Base-by-base conservation (phyloP, 257 asterid species). In the Solanum clarkiae region DNA sequence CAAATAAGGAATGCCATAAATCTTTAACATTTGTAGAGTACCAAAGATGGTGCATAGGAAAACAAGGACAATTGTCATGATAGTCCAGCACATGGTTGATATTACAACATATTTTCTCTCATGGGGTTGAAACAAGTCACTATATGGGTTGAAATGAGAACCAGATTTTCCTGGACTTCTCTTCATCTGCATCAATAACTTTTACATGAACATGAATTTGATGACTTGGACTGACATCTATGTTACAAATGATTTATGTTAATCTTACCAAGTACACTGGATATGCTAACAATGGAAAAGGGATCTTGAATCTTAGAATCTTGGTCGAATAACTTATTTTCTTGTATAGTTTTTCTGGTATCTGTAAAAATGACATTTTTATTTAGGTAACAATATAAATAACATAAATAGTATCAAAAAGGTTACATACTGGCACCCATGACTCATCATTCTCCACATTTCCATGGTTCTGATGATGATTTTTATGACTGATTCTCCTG, bases 391-490 rank as follows among this genome's bases (percentile, higher is more conserved):
- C n/a, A 70, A 47, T 22, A 36, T 7, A 75, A 75, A 5, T 44
- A 84, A 79, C 20, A 77, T 59, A 29, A 51, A 22, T 6, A 85
- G 80, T 53, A 10, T 2, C 65, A 62, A 16, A 26, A 54, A 45
- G 2, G 49, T 45, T 40, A 49, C 26, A 82, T 90, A 93, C 97
- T 88, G 97, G 97, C 4, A 88, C 92, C 97, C 97, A 93, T n/a
- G 95, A 92, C 85, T 93, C 97, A 62, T 93, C 97, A 42, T 90
- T 89, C 70, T 93, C 97, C 15, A 92, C 93, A 66, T 93, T 92
- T 4, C 97, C 97, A 85, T 92, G 97, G 65, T 93, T 93, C 86
- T 93, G 97, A 84, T 93, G 97, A 65, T 93, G 97, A 24, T 93
- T 93, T 87, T 93, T 89, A 66, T 93, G 97, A 87, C 97, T 93